Percentiles rank a stretch among this genome's conserved stretches.
Conservation (phyloP, 345 rosid species). For the Bruguiera parviflora region DNA sequence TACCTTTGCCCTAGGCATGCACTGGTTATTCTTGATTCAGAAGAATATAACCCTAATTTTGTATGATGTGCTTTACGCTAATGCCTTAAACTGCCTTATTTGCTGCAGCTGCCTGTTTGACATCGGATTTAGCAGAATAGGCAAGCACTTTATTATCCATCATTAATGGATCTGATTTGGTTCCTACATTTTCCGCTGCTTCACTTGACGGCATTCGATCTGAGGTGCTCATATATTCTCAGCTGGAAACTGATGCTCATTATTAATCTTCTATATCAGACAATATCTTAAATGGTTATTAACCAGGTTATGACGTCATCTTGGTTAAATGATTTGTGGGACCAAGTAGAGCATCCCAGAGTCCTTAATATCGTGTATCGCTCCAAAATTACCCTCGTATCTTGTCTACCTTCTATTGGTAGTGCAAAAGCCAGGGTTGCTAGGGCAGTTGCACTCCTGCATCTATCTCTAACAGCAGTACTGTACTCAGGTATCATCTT, state of each 20-base stretch:
- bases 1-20: slow-evolving; percentile 87
- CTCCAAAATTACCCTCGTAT: slow-evolving; percentile 86
- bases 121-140: slow-evolving; percentile 98
- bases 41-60: slow-evolving; percentile 23
- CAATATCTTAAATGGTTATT: slow-evolving; percentile 16
- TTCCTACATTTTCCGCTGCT: slow-evolving; percentile 88
- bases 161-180: slow-evolving; percentile 88
- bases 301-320: slow-evolving; percentile 85
- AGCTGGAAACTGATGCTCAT: background rate
- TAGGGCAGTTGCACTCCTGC: slow-evolving; percentile 85
- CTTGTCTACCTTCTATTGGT: slow-evolving; percentile 85
- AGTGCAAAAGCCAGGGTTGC: slow-evolving; percentile 95
- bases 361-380: slow-evolving; percentile 80
- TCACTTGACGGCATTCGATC: slow-evolving; percentile 85
- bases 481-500: slow-evolving; percentile 35
- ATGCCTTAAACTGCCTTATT: slow-evolving; percentile 27
- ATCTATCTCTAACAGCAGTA: slow-evolving; percentile 84
- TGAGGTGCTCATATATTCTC: slow-evolving; percentile 52
- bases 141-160: slow-evolving; percentile 78
- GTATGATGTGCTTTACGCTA: slow-evolving; percentile 3
- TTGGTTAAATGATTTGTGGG: slow-evolving; percentile 90
- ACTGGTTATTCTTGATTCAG: background rate
- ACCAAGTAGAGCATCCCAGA: slow-evolving; percentile 81
- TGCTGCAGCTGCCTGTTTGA: slow-evolving; percentile 92
- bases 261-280: background rate